Evolutionary conservation across 164 flowering plant species (phyloP).

Genomic region (Umbilicus rupestris): DNA sequence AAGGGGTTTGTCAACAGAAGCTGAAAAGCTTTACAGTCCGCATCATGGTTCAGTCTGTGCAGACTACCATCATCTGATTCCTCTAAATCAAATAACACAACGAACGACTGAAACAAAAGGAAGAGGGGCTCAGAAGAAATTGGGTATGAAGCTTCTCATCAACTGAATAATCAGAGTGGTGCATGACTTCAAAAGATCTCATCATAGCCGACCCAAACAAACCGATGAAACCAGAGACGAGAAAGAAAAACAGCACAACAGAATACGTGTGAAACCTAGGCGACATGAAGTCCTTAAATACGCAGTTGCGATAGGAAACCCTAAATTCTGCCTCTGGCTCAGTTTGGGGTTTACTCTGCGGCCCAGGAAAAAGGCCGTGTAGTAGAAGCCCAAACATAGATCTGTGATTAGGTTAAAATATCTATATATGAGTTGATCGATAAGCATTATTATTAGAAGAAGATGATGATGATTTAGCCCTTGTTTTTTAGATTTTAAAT

Average conservation of each 20-base stretch:
- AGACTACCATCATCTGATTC: not conserved
- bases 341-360: too few relatives aligned
- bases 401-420: too few relatives aligned
- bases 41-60: not conserved
- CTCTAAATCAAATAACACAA: not conserved
- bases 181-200: constrained; percentile 6
- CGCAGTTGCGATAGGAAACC: not conserved
- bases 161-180: constrained; percentile 6
- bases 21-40: constrained; percentile 4
- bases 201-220: not conserved
- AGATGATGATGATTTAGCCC: too few relatives aligned
- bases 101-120: not conserved
- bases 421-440: too few relatives aligned
- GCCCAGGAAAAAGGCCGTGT: too few relatives aligned
- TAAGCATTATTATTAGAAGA: too few relatives aligned
- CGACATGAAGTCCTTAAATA: not conserved
- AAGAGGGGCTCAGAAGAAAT: not conserved
- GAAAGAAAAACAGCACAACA: not conserved
- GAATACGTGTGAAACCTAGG: not conserved
- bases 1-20: constrained; percentile 1
- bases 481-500: too few relatives aligned
- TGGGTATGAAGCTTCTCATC: constrained; percentile 2
- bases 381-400: too few relatives aligned
- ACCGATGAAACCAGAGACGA: not conserved
- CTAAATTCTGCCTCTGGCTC: not conserved